Base-by-base conservation (phyloP, 345 rosid genomes). In the Streptanthus diversifolius region DNA sequence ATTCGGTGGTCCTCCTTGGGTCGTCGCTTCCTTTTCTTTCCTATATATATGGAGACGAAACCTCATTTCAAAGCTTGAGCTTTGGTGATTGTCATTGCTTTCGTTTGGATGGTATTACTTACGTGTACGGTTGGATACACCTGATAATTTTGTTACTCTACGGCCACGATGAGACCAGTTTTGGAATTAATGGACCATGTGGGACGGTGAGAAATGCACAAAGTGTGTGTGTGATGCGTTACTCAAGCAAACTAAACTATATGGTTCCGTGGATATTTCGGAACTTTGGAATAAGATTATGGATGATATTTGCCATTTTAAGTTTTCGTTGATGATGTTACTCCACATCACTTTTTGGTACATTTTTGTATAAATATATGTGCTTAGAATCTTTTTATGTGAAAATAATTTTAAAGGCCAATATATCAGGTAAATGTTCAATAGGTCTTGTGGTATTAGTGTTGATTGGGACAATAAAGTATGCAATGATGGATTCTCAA, bases 21-120 rank as follows among this genome's bases (percentile, higher is more conserved):
- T 49, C 29, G 62, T 49, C 12, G 62, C 22, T 29, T 40, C 54
- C 9, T 19, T 13, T 29, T 8, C 27, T 56, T 8, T 63, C 41
- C 35, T 62, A 19, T 52, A 15, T 70, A 60, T 73, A 48, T 56
- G 66, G 18, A 73, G 4, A 73, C 35, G 58, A 36, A 55, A 55
- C 21, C 29, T 73, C 18, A 54, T 25, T 21, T 52, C 63, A 21
- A 35, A 24, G 43, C 8, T 5, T 27, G 19, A 25, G 27, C 18
- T 15, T 66, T 13, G 36, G 36, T 12, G 51, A 60, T 73, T 12
- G 36, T 63, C 70, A 54, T 41, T 52, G 36, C 3, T 25, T 29
- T 19, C 48, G 7, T 9, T 63, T 5, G 22, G 58, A 41, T 11
- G 21, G 0, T 6, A 7, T 11, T 44, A 3, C 14, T 57, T 24